Conservation (phyloP, 2,329 filamentous ascomycete species). For the Cladosporium sp. region DNA sequence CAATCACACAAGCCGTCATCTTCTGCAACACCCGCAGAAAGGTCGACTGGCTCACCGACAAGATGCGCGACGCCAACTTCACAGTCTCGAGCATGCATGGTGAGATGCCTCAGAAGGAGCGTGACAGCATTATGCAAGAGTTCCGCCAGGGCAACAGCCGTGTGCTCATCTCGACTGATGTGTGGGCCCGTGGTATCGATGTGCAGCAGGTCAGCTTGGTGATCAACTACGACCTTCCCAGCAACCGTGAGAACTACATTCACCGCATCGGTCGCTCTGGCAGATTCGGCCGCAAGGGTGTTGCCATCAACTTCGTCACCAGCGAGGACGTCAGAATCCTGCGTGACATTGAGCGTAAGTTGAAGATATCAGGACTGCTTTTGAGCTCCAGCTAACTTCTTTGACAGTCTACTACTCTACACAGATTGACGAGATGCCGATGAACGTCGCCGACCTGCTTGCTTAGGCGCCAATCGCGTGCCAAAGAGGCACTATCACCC, state of each 20-base stretch:
- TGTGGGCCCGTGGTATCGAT: conserved; percentile 98
- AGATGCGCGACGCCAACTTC: conserved; percentile 94
- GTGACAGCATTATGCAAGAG: conserved; percentile 99
- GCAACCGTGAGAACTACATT: conserved; percentile 99
- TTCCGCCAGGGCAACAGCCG: conserved; percentile 98
- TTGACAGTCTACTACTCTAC: conserved; percentile 82
- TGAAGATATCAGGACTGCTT: neutral
- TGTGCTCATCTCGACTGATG: conserved; percentile 96
- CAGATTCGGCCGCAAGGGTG: conserved; percentile 99
- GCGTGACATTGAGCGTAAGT: conserved; percentile 87
- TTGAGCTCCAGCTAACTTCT: neutral
- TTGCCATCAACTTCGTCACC: conserved; percentile 99
- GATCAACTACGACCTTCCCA: conserved; percentile 99
- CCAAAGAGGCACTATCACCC: neutral
- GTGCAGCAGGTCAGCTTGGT: conserved; percentile 99
- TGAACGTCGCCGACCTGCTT: conserved; percentile 61
- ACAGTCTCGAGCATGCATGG: conserved; percentile 99
- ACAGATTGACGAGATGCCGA: conserved; percentile 97
- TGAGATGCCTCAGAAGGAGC: conserved; percentile 97
- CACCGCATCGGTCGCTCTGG: conserved; percentile 99
- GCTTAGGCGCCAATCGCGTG: conserved; percentile 20
- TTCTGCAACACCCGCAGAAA: conserved; percentile 99
- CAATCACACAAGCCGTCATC: conserved; percentile 98
- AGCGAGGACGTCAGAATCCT: conserved; percentile 99
- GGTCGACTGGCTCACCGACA: conserved; percentile 99